These are phyloP conservation scores for Boletus edulis DNA, from an alignment of 768 basidiomycete genomes.

Conservation along the genomic window DNA sequence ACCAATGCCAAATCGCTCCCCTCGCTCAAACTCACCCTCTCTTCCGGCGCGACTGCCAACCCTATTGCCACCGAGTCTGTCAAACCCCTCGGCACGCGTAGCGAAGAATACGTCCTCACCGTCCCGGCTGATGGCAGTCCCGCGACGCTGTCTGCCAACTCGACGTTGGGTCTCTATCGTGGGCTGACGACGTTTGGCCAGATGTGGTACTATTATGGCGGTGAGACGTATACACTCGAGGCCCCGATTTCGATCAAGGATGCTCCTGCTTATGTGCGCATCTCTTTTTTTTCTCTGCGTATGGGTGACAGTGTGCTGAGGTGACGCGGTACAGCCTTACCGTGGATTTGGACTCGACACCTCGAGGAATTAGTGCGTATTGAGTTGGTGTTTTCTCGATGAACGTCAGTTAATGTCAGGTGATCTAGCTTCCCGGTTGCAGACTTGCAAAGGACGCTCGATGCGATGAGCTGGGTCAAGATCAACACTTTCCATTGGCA, in stretches of 20 bases:
- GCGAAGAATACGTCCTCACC: slow-evolving; percentile 44
- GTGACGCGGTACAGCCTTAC: slow-evolving; percentile 22
- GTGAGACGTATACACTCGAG: slow-evolving; percentile 36
- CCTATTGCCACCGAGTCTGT: slow-evolving; percentile 38
- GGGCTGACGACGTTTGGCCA: slow-evolving; percentile 57
- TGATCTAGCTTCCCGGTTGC: slow-evolving; percentile 36
- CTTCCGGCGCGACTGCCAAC: slow-evolving; percentile 7
- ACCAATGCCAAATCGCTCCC: slow-evolving; percentile 22
- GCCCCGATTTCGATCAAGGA: slow-evolving; percentile 45
- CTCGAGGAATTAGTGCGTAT: slow-evolving; percentile 39
- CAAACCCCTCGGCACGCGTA: slow-evolving; percentile 33
- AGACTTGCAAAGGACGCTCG: slow-evolving; percentile 43
- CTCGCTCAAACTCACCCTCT: slow-evolving; percentile 29
- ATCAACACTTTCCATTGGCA: slow-evolving; percentile 83
- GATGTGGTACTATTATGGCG: slow-evolving; percentile 43
- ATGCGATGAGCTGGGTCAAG: slow-evolving; percentile 56
- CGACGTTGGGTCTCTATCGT: slow-evolving; percentile 48
- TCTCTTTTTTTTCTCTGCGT: background rate
- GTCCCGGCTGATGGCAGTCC: slow-evolving; percentile 36
- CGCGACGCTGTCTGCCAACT: slow-evolving; percentile 42
- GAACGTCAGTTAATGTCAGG: background rate
- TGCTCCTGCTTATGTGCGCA: slow-evolving; percentile 43
- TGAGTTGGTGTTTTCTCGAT: background rate
- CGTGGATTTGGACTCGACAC: slow-evolving; percentile 49
- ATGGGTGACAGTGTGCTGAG: background rate